Evolutionary conservation across 1,284 basidiomycete species (phyloP).

Genomic region (Cryptococcus sp.): DNA sequence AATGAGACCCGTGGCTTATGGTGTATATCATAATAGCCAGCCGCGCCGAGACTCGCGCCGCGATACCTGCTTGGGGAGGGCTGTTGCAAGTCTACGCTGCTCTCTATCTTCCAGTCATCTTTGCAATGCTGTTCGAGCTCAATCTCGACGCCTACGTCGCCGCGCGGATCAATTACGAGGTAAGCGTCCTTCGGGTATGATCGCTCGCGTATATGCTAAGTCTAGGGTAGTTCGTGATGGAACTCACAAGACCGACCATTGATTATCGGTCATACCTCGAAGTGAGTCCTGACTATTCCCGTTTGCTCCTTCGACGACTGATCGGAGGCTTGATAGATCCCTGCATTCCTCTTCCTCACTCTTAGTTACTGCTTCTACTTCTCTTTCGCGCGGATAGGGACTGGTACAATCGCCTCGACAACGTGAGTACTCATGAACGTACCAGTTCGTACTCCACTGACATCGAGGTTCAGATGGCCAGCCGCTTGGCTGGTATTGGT

Average conservation of each 20-base stretch:
- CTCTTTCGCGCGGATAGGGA: constrained; percentile 69
- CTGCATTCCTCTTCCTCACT: constrained; percentile 72
- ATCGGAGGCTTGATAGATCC: constrained; percentile 61
- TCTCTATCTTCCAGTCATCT: constrained; percentile 72
- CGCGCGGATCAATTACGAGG: constrained; percentile 75
- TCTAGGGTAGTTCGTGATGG: constrained; percentile 75
- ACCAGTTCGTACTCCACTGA: constrained; percentile 1
- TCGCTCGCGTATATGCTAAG: not conserved
- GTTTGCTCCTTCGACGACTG: not conserved
- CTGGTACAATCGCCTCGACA: constrained; percentile 56
- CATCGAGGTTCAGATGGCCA: constrained; percentile 63
- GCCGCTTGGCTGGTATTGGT: constrained; percentile 76
- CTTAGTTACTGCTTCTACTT: constrained; percentile 83
- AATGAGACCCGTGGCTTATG: too few species aligned
- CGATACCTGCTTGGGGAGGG: constrained; percentile 70
- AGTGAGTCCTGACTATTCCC: constrained; percentile 51
- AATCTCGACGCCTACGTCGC: constrained; percentile 78
- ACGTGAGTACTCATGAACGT: constrained; percentile 41
- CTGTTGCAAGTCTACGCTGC: constrained; percentile 80
- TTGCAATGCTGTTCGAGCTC: constrained; percentile 74
- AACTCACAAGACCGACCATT: constrained; percentile 72
- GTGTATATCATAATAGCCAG: constrained; percentile 57
- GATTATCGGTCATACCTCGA: constrained; percentile 83
- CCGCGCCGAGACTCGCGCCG: constrained; percentile 60
- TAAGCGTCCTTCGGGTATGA: constrained; percentile 62